phyloP scores from a whole-genome alignment of 78 protist genomes.

The Dictyostelium capitatum region DNA sequence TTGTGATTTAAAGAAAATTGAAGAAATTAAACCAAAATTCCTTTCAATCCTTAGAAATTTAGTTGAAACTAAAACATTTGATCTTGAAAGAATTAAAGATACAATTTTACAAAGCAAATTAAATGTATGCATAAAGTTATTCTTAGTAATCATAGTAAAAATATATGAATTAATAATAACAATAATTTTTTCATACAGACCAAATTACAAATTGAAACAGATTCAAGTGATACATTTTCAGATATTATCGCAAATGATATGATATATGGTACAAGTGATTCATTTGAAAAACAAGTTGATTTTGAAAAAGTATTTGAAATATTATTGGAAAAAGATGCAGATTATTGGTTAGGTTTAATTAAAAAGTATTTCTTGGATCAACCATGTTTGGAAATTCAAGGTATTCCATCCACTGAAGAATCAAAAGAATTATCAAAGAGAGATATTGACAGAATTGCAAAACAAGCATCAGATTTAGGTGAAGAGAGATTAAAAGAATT shows the following conservation, averaged over 20 bases:
- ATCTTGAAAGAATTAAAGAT: slow-evolving; percentile 31
- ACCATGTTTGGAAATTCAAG: slow-evolving; percentile 14
- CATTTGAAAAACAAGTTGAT: background rate
- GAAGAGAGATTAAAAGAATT: slow-evolving; percentile 19
- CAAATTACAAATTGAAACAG: background rate
- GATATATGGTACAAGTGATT: background rate
- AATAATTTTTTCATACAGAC: background rate
- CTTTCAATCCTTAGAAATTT: background rate
- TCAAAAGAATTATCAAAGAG: background rate
- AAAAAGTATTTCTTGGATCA: background rate
- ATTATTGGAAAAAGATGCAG: background rate
- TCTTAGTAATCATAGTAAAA: background rate
- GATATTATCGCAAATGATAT: background rate
- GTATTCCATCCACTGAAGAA: slow-evolving; percentile 40
- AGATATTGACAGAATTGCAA: slow-evolving; percentile 26
- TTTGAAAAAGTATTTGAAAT: slow-evolving; percentile 17
- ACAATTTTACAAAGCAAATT: background rate
- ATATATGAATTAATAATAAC: background rate
- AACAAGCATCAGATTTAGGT: slow-evolving; percentile 9
- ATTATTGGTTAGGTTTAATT: slow-evolving; percentile 30
- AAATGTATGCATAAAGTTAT: background rate
- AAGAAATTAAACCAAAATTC: slow-evolving; percentile 41
- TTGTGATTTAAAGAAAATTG: slow-evolving; percentile 4
- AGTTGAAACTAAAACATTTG: slow-evolving; percentile 41
- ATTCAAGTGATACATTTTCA: background rate